Evolutionary conservation across 768 basidiomycete genomes (phyloP).

Genomic region (Boletellus emodensis): DNA sequence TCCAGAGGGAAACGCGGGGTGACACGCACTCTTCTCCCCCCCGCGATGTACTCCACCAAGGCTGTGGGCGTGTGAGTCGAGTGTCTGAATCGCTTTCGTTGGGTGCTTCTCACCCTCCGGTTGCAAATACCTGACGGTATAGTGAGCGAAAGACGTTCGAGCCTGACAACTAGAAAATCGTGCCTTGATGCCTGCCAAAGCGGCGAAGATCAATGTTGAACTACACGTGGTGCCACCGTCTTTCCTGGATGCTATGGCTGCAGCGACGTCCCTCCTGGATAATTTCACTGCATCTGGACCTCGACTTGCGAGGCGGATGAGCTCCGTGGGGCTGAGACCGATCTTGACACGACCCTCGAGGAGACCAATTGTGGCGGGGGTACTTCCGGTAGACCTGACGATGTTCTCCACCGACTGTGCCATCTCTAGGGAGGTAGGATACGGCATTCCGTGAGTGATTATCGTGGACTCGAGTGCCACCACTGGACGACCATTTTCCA

Average conservation of each 20-base stretch:
- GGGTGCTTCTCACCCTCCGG: constrained; percentile 70
- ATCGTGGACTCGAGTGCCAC: constrained; percentile 93
- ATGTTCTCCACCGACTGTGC: constrained; percentile 68
- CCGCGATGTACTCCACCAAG: constrained; percentile 85
- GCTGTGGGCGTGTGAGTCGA: constrained; percentile 31
- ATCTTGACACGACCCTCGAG: constrained; percentile 82
- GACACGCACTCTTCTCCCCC: constrained; percentile 56
- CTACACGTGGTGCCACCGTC: constrained; percentile 84
- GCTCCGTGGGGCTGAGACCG: constrained; percentile 62
- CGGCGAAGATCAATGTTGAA: constrained; percentile 69
- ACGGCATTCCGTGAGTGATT: constrained; percentile 89
- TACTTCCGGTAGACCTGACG: constrained; percentile 68
- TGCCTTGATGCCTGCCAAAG: constrained; percentile 84
- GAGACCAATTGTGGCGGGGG: constrained; percentile 89
- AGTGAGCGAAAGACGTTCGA: constrained; percentile 6
- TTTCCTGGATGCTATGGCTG: constrained; percentile 60
- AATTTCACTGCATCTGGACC: constrained; percentile 53
- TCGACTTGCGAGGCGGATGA: constrained; percentile 64
- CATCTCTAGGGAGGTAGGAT: constrained; percentile 70
- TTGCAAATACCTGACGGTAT: constrained; percentile 68
- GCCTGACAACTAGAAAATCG: not conserved
- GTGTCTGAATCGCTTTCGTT: not conserved
- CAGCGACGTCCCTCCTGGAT: constrained; percentile 76
- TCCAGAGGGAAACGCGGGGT: not conserved
- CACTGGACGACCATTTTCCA: constrained; percentile 59